These are phyloP conservation scores for Flagelloscypha sp. DNA, from an alignment of 768 basidiomycete genomes.

Conservation along the genomic window DNA sequence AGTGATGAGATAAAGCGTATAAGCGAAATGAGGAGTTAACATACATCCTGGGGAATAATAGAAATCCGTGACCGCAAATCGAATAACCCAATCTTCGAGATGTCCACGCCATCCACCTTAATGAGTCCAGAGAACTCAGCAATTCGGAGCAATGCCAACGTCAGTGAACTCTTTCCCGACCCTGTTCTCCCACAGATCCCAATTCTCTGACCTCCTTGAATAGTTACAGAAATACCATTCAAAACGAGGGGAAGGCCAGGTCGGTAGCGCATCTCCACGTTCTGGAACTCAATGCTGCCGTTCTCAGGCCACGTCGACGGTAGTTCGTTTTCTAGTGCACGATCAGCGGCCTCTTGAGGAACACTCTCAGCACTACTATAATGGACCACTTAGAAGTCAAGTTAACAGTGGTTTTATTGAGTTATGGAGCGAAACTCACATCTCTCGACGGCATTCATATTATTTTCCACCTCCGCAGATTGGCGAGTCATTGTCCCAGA, in stretches of 20 bases:
- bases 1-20: slow-evolving; percentile 6
- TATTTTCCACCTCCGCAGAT: slow-evolving; percentile 61
- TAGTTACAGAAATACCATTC: slow-evolving; percentile 65
- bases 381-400: slow-evolving; percentile 69
- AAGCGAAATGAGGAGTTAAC: slow-evolving; percentile 8
- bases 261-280: slow-evolving; percentile 76
- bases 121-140: slow-evolving; percentile 68
- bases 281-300: slow-evolving; percentile 66
- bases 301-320: slow-evolving; percentile 62
- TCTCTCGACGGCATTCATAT: slow-evolving; percentile 61
- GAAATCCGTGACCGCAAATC: slow-evolving; percentile 62
- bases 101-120: slow-evolving; percentile 71
- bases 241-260: slow-evolving; percentile 84
- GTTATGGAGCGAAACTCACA: slow-evolving; percentile 21
- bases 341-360: slow-evolving; percentile 76
- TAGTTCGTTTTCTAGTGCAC: slow-evolving; percentile 66
- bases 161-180: slow-evolving; percentile 84
- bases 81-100: slow-evolving; percentile 69
- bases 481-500: slow-evolving; percentile 49
- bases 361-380: slow-evolving; percentile 77
- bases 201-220: slow-evolving; percentile 79
- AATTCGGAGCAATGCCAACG: slow-evolving; percentile 61
- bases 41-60: slow-evolving; percentile 79
- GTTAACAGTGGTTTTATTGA: too few relatives aligned
- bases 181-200: slow-evolving; percentile 88